Conservation (phyloP, 352 stramenopile species). For the Globisporangium iwayamae region DNA sequence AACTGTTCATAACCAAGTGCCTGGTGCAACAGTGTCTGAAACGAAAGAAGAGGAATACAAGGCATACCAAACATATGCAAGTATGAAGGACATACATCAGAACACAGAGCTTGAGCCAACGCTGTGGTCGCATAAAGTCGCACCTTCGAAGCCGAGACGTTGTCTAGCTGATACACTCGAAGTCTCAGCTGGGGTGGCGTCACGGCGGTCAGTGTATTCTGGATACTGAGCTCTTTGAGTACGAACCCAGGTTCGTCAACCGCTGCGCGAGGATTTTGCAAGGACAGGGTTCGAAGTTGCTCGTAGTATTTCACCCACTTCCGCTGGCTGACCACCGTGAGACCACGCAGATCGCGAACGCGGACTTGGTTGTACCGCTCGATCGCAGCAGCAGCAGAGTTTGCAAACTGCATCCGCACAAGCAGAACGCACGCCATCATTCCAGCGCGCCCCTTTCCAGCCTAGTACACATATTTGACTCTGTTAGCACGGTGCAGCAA, state of each 20-base stretch:
- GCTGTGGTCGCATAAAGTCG: background rate
- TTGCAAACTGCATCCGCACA: slow-evolving; percentile 51
- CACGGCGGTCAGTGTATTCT: slow-evolving; percentile 17
- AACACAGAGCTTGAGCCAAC: background rate
- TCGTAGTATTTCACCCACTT: slow-evolving; percentile 76
- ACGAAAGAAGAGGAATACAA: background rate
- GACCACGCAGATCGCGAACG: slow-evolving; percentile 47
- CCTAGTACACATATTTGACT: slow-evolving; percentile 18
- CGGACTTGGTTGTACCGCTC: slow-evolving; percentile 66
- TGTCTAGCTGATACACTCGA: slow-evolving; percentile 37
- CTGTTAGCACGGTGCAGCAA: background rate
- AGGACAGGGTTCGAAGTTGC: slow-evolving; percentile 11
- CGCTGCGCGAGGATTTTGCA: background rate
- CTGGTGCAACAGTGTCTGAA: slow-evolving; percentile 36
- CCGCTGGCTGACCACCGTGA: slow-evolving; percentile 65
- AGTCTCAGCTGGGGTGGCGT: slow-evolving; percentile 30
- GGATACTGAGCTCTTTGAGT: slow-evolving; percentile 11
- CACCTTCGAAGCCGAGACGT: slow-evolving; percentile 27
- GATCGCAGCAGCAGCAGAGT: slow-evolving; percentile 44
- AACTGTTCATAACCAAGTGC: slow-evolving; percentile 50
- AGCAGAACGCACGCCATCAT: slow-evolving; percentile 84
- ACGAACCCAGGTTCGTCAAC: slow-evolving; percentile 7
- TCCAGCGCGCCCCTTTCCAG: slow-evolving; percentile 64
- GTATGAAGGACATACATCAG: background rate
- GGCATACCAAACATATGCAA: background rate